phyloP scores from a whole-genome alignment of 352 stramenopile genomes.

The Pythium scleroteichum region DNA sequence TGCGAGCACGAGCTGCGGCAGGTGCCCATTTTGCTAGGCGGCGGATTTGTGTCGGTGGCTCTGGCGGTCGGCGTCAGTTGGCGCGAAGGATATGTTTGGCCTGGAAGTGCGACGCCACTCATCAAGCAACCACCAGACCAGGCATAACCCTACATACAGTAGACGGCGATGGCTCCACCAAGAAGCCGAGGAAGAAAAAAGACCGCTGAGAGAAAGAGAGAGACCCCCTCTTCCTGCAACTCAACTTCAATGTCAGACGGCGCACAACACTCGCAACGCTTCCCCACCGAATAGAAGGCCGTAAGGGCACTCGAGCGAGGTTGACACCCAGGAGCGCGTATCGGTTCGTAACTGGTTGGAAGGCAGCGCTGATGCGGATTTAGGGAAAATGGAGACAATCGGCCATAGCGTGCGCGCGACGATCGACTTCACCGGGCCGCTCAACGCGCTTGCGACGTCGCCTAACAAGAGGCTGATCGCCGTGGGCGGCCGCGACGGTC shows the following conservation, averaged over 20 bases:
- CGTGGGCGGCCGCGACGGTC: slow-evolving; percentile 83
- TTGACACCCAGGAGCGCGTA: background rate
- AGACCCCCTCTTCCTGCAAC: background rate
- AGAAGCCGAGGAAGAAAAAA: background rate
- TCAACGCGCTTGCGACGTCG: slow-evolving; percentile 84
- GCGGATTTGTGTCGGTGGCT: background rate
- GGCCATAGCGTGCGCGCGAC: slow-evolving; percentile 71
- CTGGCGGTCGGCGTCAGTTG: slow-evolving; percentile 7
- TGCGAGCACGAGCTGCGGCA: slow-evolving; percentile 59
- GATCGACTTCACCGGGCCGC: slow-evolving; percentile 84
- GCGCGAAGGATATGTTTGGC: slow-evolving; percentile 16
- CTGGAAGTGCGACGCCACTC: slow-evolving; percentile 14
- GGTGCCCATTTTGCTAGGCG: slow-evolving; percentile 42
- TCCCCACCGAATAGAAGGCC: slow-evolving; percentile 10
- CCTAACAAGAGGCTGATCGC: slow-evolving; percentile 81
- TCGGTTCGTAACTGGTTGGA: slow-evolving; percentile 9
- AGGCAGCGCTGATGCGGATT: background rate
- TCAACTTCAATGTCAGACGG: slow-evolving; percentile 30
- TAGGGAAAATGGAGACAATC: slow-evolving; percentile 37
- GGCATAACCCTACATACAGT: too few relatives aligned
- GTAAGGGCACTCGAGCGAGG: background rate
- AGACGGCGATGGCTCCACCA: too few relatives aligned
- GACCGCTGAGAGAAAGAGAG: slow-evolving; percentile 22
- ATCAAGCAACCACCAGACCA: slow-evolving; percentile 3
- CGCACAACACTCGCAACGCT: too few relatives aligned